Base-by-base conservation (phyloP, 768 basidiomycete genomes). In the Tricholoma matsutake region DNA sequence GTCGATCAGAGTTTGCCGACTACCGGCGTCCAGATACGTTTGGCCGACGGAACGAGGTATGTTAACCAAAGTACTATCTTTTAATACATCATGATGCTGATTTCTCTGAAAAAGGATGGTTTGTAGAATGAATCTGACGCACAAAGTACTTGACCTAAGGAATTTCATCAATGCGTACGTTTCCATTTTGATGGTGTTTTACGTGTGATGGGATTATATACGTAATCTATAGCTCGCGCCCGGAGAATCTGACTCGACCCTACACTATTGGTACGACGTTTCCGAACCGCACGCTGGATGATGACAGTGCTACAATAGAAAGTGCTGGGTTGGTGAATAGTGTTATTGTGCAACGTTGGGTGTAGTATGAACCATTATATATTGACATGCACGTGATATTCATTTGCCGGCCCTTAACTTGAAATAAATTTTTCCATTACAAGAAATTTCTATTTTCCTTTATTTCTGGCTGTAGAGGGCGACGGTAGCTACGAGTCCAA, bases 181-280 rank as follows among this genome's bases (percentile, higher is more conserved):
- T 13, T 41, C 43, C 18, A 37, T 28, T 18, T 57, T 43, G 47
- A 45, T 8, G 14, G 51, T 6, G 54, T 25, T 39, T 20, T 35
- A 9, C 43, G 25, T 20, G 45, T 20, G 45, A 22, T n/a, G 14
- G 34, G 6, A 39, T 35, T 22, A 41, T 8, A 51, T 47, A 37
- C 5, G 34, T 62, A 32, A 59, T 34, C 45, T 28, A 18, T 45
- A 94, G 91, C 1, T 85, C 94, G 6, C 84, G 86, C 9, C 88
- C 92, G 0, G 89, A 88, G 65, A 86, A 88, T 64, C 63, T 75
- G 3, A 67, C 78, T 8, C 79, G 87, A 1, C 68, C 81, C 0
- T 97, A 95, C 72, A 87, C 85, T 7, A 89, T 97, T 56, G 86
- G 86, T 58, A 96, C 93, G 16, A 92, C 94, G 6, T 97, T 97